Evolutionary conservation across 2,329 filamentous ascomycete genomes (phyloP).

Genomic region (Zasmidium cellare): DNA sequence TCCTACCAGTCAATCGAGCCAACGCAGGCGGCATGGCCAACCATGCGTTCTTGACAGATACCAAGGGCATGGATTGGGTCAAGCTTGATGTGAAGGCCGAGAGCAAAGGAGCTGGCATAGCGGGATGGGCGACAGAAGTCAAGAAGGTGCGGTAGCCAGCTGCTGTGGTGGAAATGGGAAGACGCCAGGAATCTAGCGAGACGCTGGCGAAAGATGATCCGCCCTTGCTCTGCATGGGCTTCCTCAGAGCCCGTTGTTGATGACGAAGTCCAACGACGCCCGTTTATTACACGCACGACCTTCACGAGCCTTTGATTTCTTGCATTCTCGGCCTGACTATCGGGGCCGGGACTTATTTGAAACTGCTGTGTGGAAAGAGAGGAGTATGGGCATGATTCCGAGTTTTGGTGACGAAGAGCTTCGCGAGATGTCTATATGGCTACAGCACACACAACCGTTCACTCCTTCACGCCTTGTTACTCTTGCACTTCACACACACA

Average conservation of each 20-base stretch:
- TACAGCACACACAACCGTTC: slow-evolving; percentile 1
- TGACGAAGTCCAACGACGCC: not conserved
- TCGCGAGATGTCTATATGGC: slow-evolving; percentile 4
- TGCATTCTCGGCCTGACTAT: not conserved
- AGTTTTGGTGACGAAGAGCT: not conserved
- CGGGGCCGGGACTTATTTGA: not conserved
- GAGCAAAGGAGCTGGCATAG: slow-evolving; percentile 85
- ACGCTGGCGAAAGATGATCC: not conserved
- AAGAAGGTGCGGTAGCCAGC: slow-evolving; percentile 67
- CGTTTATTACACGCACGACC: not conserved
- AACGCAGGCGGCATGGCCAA: slow-evolving; percentile 95
- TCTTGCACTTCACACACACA: too few species aligned
- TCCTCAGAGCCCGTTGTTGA: not conserved
- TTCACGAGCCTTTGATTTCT: not conserved
- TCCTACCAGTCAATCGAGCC: slow-evolving; percentile 82
- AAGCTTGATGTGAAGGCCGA: slow-evolving; percentile 76
- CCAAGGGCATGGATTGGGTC: slow-evolving; percentile 82
- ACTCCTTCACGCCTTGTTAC: not conserved
- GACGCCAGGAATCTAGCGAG: not conserved
- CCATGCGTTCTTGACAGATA: slow-evolving; percentile 78
- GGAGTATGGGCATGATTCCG: not conserved
- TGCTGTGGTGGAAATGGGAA: not conserved
- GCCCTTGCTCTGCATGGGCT: not conserved
- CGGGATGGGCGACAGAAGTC: slow-evolving; percentile 87
- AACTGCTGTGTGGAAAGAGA: not conserved